Evolutionary conservation across 345 rosid species (phyloP).

Genomic region (Eucalyptus curtisii): DNA sequence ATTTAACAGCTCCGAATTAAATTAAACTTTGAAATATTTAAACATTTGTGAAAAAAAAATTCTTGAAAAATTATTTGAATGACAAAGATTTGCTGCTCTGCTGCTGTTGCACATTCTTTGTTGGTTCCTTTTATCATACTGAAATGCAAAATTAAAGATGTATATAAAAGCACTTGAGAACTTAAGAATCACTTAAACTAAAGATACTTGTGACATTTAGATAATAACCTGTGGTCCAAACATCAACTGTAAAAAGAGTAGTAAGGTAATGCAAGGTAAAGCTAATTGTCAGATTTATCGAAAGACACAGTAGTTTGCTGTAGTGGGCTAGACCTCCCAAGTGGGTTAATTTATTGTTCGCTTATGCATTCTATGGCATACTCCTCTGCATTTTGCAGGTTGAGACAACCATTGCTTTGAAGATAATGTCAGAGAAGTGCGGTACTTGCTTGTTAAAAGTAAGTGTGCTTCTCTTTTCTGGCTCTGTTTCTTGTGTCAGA

Average conservation of each 20-base stretch:
- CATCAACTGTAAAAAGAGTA: background rate
- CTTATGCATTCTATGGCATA: background rate
- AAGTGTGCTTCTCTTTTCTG: background rate
- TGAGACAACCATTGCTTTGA: constrained; percentile 59
- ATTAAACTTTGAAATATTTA: background rate
- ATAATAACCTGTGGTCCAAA: background rate
- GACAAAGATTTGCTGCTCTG: background rate
- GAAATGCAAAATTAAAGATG: background rate
- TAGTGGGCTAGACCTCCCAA: background rate
- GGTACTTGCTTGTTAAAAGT: constrained; percentile 54
- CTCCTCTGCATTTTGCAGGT: constrained; percentile 24
- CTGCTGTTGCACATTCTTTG: background rate
- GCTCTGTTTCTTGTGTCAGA: background rate
- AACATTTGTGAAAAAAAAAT: background rate
- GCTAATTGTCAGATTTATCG: background rate
- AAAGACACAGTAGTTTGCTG: background rate
- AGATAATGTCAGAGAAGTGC: constrained; percentile 47
- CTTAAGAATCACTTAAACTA: background rate
- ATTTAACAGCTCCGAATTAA: background rate
- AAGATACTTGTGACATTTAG: background rate
- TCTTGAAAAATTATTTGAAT: background rate
- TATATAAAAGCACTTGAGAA: background rate
- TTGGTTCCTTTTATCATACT: background rate
- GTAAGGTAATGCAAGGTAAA: background rate
- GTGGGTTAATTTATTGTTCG: background rate